Conservation (phyloP, 2,329 filamentous ascomycete species). For the Fusarium dlaminii region DNA sequence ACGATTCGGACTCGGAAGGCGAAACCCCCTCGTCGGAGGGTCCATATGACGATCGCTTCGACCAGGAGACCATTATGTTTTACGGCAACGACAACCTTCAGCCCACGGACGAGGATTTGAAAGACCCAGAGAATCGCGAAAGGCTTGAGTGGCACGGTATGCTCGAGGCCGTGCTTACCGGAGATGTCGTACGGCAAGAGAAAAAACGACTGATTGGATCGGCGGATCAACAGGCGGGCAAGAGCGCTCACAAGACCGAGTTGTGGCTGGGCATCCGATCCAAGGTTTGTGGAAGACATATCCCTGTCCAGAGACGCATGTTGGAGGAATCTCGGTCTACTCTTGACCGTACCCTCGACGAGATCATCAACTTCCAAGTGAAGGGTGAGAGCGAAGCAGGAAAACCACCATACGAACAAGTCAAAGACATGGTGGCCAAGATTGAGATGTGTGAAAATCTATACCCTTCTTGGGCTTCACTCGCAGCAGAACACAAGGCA, state of each 20-base stretch:
- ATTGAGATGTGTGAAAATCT: constrained; percentile 89
- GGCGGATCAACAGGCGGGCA: constrained; percentile 64
- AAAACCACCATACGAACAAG: constrained; percentile 87
- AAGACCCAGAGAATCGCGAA: constrained; percentile 87
- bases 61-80: constrained; percentile 92
- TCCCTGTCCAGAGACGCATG: constrained; percentile 86
- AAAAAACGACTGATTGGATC: constrained; percentile 94
- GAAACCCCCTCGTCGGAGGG: constrained; percentile 88
- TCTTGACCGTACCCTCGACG: constrained; percentile 80
- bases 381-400: constrained; percentile 92
- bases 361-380: constrained; percentile 92
- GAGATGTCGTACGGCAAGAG: constrained; percentile 96
- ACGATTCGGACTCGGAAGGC: constrained; percentile 89
- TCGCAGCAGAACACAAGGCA: constrained; percentile 78
- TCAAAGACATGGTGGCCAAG: constrained; percentile 87
- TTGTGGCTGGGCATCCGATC: constrained; percentile 91
- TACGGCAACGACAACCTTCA: constrained; percentile 90
- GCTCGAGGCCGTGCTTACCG: constrained; percentile 93
- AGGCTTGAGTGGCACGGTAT: constrained; percentile 98
- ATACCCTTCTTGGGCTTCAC: constrained; percentile 81
- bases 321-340: constrained; percentile 83
- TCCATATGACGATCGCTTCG: constrained; percentile 86
- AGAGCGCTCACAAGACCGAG: constrained; percentile 77
- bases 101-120: constrained; percentile 88
- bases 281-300: constrained; percentile 82